Base-by-base conservation (phyloP, 805 yeast genomes). In the Saccharomyces jurei region DNA sequence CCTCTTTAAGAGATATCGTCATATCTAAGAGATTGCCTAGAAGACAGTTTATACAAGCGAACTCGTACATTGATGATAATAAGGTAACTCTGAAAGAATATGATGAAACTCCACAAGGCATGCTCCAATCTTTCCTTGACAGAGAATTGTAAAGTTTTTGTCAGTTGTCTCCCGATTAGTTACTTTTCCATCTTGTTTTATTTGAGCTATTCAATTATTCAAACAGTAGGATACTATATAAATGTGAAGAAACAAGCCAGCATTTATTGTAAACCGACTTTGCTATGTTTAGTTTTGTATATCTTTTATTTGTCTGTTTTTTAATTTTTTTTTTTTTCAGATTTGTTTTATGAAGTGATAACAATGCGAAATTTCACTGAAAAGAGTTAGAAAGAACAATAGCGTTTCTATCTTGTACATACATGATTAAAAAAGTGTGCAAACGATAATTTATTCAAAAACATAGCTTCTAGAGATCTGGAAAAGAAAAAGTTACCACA, bases 21-120 rank as follows among this genome's bases (percentile, higher is more conserved):
- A 72, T 89, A 56, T 72, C 74, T 48, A 85, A 87, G 67, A 87
- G 88, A 71, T 76, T 85, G 61, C 96, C 97, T 58, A 81, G 97
- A 69, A 85, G 83, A 69, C 95, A 88, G 68, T 80, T 85, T 60
- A 82, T 89, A 54, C 97, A 89, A 71, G 88, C 90, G 28, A 89
- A 89, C 71, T 86, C 96, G 8, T 61, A 72, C 27, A 58, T 81
- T 48, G 60, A 66, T 13, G 74, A 64, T 9, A 55, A 51, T 14
- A 59, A 59, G 14, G 62, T 64, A 4, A 76, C 71, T 46, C 75
- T 89, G n/a, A 77, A 75, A 54, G 96, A 87, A 65, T 89, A 89
- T 63, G 84, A 81, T 28, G 92, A 87, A 66, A 76, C 83, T 11
- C 83, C 82, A 60, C 74, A 75, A 36, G 96, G 96, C 28, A 78